Conservation (phyloP, 768 basidiomycete species). For the Russula dissimulans region DNA sequence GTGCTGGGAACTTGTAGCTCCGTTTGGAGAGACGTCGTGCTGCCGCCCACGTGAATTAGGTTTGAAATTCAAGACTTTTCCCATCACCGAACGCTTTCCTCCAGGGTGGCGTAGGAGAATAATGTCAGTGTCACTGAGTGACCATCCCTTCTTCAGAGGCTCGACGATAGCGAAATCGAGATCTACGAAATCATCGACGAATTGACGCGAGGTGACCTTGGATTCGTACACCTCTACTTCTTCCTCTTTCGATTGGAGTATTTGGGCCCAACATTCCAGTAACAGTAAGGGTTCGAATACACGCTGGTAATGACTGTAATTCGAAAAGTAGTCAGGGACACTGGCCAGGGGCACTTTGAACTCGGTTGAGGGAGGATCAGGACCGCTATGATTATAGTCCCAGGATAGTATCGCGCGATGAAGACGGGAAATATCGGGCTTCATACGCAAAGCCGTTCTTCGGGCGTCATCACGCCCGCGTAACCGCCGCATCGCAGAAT, state of each 20-base stretch:
- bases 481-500: slow-evolving; percentile 41
- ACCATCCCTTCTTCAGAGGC: slow-evolving; percentile 59
- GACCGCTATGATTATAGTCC: slow-evolving; percentile 65
- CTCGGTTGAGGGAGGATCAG: slow-evolving; percentile 48
- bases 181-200: slow-evolving; percentile 76
- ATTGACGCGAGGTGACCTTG: slow-evolving; percentile 59
- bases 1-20: slow-evolving; percentile 25
- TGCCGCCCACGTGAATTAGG: slow-evolving; percentile 36
- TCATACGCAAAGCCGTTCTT: slow-evolving; percentile 56
- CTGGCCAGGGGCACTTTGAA: slow-evolving; percentile 27
- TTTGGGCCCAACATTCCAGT: slow-evolving; percentile 87
- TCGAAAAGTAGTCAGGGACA: slow-evolving; percentile 59
- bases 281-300: slow-evolving; percentile 81
- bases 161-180: slow-evolving; percentile 58
- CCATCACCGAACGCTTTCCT: slow-evolving; percentile 50
- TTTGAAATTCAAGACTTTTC: slow-evolving; percentile 52
- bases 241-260: slow-evolving; percentile 69
- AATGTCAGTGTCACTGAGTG: slow-evolving; percentile 72
- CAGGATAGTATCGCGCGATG: slow-evolving; percentile 76
- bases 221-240: slow-evolving; percentile 43
- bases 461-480: slow-evolving; percentile 53
- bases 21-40: slow-evolving; percentile 53
- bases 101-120: slow-evolving; percentile 62
- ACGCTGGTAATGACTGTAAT: slow-evolving; percentile 56
- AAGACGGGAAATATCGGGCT: slow-evolving; percentile 73